Conservation (phyloP, 345 rosid genomes). For the Linum tenue region DNA sequence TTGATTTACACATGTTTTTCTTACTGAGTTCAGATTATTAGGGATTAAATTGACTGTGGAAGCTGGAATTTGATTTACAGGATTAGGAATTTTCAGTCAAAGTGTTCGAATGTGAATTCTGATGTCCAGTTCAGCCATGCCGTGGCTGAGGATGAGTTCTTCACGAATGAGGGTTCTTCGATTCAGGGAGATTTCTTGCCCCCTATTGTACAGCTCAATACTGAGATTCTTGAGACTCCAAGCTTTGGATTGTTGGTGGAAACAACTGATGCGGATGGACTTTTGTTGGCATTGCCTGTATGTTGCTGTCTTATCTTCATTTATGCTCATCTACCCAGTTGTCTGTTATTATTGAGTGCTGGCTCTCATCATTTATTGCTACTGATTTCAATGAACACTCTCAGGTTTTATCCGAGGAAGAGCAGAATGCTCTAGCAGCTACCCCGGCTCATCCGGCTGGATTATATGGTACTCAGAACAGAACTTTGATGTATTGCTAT, state of each 20-base stretch:
- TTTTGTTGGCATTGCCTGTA: constrained; percentile 72
- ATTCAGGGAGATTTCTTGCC: constrained; percentile 32
- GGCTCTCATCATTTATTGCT: constrained; percentile 6
- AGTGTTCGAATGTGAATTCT: constrained; percentile 54
- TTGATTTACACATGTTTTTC: background rate
- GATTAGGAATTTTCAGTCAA: constrained; percentile 39
- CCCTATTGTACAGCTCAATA: constrained; percentile 58
- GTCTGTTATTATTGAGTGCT: background rate
- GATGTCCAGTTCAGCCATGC: constrained; percentile 42
- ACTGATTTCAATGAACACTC: constrained; percentile 7
- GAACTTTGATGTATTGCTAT: background rate
- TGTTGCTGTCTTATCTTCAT: no score
- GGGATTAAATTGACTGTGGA: background rate
- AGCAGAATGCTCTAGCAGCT: constrained; percentile 83
- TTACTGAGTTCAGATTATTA: background rate
- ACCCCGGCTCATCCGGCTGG: constrained; percentile 90
- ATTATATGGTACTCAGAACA: constrained; percentile 46
- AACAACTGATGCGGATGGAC: constrained; percentile 51
- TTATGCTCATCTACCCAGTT: constrained; percentile 6
- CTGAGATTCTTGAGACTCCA: constrained; percentile 48
- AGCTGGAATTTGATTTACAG: constrained; percentile 18
- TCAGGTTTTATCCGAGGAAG: constrained; percentile 79
- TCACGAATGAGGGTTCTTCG: constrained; percentile 31
- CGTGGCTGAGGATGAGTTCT: constrained; percentile 36
- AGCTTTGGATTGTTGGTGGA: constrained; percentile 54